These are phyloP conservation scores for Ashbya aceris DNA, from an alignment of 1,139 yeast species.

Conservation along the genomic window DNA sequence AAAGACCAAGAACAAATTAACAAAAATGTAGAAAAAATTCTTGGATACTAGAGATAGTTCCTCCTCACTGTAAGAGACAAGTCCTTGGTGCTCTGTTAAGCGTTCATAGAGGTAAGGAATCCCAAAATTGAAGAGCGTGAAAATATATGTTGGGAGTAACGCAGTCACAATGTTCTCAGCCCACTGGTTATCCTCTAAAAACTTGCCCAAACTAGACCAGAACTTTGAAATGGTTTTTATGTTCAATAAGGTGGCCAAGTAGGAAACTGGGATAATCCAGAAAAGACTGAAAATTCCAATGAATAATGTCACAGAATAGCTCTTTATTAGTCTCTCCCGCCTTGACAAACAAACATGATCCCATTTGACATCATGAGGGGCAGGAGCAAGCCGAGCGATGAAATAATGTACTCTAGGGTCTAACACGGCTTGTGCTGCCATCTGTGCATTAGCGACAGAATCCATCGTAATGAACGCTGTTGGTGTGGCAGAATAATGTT, in stretches of 20 bases:
- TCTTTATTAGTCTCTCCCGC: conserved; percentile 44
- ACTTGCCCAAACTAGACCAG: conserved; percentile 64
- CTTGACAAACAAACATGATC: conserved; percentile 56
- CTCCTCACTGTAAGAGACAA: conserved; percentile 65
- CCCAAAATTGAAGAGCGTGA: conserved; percentile 55
- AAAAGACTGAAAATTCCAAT: conserved; percentile 56
- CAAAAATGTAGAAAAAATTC: conserved; percentile 70
- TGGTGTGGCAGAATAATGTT: conserved; percentile 61
- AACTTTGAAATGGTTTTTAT: conserved; percentile 59
- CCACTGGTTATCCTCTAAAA: conserved; percentile 54
- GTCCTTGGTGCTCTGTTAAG: conserved; percentile 61
- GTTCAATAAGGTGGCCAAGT: conserved; percentile 63
- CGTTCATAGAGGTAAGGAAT: conserved; percentile 64
- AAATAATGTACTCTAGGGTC: conserved; percentile 70
- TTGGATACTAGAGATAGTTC: conserved; percentile 67
- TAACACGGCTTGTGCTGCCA: conserved; percentile 75
- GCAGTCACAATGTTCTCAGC: conserved; percentile 66
- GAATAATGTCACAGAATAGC: conserved; percentile 50
- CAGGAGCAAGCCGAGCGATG: conserved; percentile 66
- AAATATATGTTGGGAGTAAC: conserved; percentile 64
- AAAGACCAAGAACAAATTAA: conserved; percentile 67
- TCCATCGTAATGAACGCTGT: conserved; percentile 79
- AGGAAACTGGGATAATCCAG: conserved; percentile 62
- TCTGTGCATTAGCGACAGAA: conserved; percentile 75
- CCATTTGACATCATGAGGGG: conserved; percentile 76